Evolutionary conservation across 139 green algal genomes (phyloP), one percentile per base, ranked within the genome.

Genomic region (Limnomonas spitsbergensis): DNA sequence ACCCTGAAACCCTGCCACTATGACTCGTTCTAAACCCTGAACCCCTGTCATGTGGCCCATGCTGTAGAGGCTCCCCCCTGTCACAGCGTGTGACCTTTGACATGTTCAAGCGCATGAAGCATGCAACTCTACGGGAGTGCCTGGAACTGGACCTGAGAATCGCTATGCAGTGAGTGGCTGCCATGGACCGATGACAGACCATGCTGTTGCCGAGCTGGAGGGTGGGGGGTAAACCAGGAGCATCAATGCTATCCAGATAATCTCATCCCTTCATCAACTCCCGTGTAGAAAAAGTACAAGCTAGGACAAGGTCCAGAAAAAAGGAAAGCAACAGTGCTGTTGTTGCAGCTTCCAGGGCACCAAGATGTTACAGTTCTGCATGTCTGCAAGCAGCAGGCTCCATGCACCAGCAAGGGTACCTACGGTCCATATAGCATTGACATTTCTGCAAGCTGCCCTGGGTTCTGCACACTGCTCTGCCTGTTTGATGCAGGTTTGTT

Each of bases 81-180:
- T 90, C 88, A 0, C 56, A 82, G 14, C 78, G 66, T 0, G 9
- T 91, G 2, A 90, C 82, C 0, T 84, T 88, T 35, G 53, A 82
- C 53, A 61, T 85, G 38, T 52, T 88, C 31, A 78, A 75, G 9
- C 81, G 81, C 69, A 78, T 69, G 42, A 32, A 69, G 2, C 42
- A 75, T 29, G 54, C 88, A 77, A 31, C 66, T 2, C 77, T 95
- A 36, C 79, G 40, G 2, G 73, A 89, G 27, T 92, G 88, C 76
- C 84, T 97, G 61, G 47, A 84, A 34, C 81, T 83, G 80, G 93
- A 97, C 70, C 87, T 82, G 31, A 54, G 79, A 2, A 69, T 96
- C 73, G 82, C 85, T 26, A 27, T 35, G 24, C 83, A 83, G 47
- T 61, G 47, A 61, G n/a, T n/a, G n/a, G n/a, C n/a, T n/a, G 47